phyloP scores from a whole-genome alignment of 2,329 filamentous ascomycete genomes.

The Xylaria sp. region DNA sequence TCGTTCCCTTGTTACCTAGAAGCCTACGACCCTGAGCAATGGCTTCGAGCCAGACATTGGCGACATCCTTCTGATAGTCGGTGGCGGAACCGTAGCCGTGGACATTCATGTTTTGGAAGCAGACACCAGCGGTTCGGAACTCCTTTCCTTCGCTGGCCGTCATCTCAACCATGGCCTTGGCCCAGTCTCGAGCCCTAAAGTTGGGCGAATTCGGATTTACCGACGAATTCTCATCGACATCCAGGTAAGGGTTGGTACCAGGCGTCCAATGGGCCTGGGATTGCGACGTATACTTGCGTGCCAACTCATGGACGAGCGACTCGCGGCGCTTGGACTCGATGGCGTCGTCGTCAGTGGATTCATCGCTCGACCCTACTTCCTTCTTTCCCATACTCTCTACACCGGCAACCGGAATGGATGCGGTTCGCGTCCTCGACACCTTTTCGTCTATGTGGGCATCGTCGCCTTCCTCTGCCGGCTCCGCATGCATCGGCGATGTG shows the following conservation, averaged over 20 bases:
- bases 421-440: constrained; percentile 25
- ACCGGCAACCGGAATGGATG: constrained; percentile 27
- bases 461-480: constrained; percentile 20
- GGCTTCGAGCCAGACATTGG: constrained; percentile 68
- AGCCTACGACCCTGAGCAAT: constrained; percentile 59
- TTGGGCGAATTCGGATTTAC: constrained; percentile 64
- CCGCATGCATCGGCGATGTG: constrained; percentile 42
- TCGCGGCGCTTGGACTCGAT: constrained; percentile 50
- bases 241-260: constrained; percentile 63
- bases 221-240: constrained; percentile 59
- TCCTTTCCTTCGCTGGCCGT: constrained; percentile 63
- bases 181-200: constrained; percentile 69
- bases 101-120: constrained; percentile 75
- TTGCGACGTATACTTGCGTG: constrained; percentile 64
- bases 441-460: neutral
- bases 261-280: constrained; percentile 52
- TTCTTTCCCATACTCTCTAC: constrained; percentile 44
- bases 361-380: constrained; percentile 31
- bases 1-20: constrained; percentile 63
- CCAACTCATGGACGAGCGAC: constrained; percentile 66
- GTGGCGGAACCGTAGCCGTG: constrained; percentile 74
- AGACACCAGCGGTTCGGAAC: constrained; percentile 72
- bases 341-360: constrained; percentile 38
- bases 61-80: constrained; percentile 76
- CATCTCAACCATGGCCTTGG: constrained; percentile 67